phyloP scores from a whole-genome alignment of 164 flowering plant species.

The Stephania yunnanensis region DNA sequence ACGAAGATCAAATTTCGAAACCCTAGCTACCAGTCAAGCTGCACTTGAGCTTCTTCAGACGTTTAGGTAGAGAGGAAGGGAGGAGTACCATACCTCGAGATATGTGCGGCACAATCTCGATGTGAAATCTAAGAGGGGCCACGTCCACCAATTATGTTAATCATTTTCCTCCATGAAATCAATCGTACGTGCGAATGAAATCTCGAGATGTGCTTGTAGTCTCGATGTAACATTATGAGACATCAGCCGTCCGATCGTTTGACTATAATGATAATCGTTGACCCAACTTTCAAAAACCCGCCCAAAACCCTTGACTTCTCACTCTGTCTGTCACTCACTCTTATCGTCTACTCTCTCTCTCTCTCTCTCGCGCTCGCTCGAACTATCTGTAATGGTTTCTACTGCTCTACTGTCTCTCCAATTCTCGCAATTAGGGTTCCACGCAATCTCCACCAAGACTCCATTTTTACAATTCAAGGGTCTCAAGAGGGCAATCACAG shows the following conservation, averaged over 20 bases:
- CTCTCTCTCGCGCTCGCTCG: constrained; percentile 18
- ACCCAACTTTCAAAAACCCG: too few relatives aligned
- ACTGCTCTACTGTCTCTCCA: constrained; percentile 10
- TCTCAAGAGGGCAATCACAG: constrained; percentile 8
- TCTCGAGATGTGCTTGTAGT: too few relatives aligned
- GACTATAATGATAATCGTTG: too few relatives aligned
- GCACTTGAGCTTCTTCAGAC: constrained; percentile 9
- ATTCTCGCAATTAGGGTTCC: too few relatives aligned
- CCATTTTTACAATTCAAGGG: constrained; percentile 16
- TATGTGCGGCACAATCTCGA: background rate
- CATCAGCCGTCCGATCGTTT: background rate
- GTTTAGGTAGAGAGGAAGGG: constrained; percentile 1
- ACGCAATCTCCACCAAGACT: background rate
- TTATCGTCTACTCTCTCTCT: constrained; percentile 16
- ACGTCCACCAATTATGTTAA: too few relatives aligned
- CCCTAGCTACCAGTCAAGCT: constrained; percentile 23
- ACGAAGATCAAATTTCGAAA: background rate
- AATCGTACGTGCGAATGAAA: background rate
- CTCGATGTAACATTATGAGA: background rate
- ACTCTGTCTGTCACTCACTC: constrained; percentile 14
- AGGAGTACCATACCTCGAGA: background rate
- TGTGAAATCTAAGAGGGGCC: background rate
- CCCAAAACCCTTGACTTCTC: constrained; percentile 4
- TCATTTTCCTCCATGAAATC: background rate
- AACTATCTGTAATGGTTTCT: background rate